A percentile compares a stretch with the other conserved stretches of the same genome.
These are phyloP conservation scores for Cercophora sp. DNA, from an alignment of 495 filamentous ascomycete species.

Conservation along the genomic window DNA sequence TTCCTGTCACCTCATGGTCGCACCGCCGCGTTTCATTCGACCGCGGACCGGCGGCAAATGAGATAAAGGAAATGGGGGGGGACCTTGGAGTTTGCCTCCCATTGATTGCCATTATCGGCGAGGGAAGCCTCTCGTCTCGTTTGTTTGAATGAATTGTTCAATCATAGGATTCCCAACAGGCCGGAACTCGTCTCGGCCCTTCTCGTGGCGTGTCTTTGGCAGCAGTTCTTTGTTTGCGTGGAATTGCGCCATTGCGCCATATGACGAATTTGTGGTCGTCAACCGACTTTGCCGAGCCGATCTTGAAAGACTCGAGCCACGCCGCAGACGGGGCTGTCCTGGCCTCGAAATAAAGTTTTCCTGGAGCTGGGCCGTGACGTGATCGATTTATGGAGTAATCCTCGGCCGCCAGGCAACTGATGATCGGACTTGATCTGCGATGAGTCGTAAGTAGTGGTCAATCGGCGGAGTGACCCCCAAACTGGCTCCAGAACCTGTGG, in stretches of 20 bases:
- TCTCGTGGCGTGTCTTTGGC: background rate
- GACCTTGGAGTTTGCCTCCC: background rate
- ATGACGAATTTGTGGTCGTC: background rate
- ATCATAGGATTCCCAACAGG: background rate
- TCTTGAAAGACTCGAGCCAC: background rate
- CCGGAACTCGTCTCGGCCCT: background rate
- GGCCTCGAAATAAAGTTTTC: background rate
- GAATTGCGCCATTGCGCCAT: constrained; percentile 2
- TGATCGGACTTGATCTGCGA: background rate
- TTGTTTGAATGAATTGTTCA: background rate
- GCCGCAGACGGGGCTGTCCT: no score
- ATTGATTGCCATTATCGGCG: background rate
- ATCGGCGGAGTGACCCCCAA: no score
- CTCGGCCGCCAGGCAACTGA: no score
- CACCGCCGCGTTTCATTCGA: constrained; percentile 3
- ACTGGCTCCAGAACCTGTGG: background rate
- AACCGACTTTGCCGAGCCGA: background rate
- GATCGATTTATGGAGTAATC: no score
- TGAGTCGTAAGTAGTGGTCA: no score
- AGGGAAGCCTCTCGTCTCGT: background rate
- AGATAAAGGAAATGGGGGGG: no score
- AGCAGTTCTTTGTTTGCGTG: constrained; percentile 7
- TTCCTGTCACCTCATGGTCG: background rate
- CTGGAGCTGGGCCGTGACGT: no score
- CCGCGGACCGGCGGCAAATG: no score